phyloP scores from a whole-genome alignment of 768 basidiomycete genomes.

The Lactarius quietus region DNA sequence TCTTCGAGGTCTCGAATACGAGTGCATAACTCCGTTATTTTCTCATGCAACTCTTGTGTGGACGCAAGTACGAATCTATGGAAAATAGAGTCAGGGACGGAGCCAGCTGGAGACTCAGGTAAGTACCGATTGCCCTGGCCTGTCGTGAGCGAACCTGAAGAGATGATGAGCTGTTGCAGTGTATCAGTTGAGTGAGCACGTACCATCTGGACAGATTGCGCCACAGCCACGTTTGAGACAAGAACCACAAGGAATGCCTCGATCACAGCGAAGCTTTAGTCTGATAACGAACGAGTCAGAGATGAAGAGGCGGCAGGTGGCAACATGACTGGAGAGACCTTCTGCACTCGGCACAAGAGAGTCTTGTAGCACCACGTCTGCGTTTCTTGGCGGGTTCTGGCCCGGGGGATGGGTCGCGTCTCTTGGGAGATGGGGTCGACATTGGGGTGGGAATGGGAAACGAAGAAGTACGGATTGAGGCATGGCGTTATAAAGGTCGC shows the following conservation, averaged over 20 bases:
- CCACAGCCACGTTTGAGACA: constrained; percentile 79
- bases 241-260: constrained; percentile 71
- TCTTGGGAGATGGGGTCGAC: constrained; percentile 28
- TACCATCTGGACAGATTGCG: constrained; percentile 79
- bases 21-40: constrained; percentile 67
- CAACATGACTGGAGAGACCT: constrained; percentile 40
- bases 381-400: constrained; percentile 45
- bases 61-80: constrained; percentile 75
- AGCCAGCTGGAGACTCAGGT: neutral
- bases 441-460: constrained; percentile 30
- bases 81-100: constrained; percentile 13
- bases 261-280: constrained; percentile 70
- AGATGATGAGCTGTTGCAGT: constrained; percentile 6
- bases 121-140: constrained; percentile 76
- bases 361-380: constrained; percentile 61
- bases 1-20: constrained; percentile 80
- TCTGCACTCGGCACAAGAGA: constrained; percentile 79
- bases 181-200: constrained; percentile 16
- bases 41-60: constrained; percentile 78
- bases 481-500: constrained; percentile 10
- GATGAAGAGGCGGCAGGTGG: constrained; percentile 22
- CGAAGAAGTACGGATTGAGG: constrained; percentile 27
- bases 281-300: constrained; percentile 33
- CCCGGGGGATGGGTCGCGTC: constrained; percentile 32
- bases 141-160: constrained; percentile 69